Percentiles rank a stretch among this genome's conserved stretches.
These are phyloP conservation scores for Fonsecaea nubica DNA, from an alignment of 2,329 filamentous ascomycete genomes.

Conservation along the genomic window DNA sequence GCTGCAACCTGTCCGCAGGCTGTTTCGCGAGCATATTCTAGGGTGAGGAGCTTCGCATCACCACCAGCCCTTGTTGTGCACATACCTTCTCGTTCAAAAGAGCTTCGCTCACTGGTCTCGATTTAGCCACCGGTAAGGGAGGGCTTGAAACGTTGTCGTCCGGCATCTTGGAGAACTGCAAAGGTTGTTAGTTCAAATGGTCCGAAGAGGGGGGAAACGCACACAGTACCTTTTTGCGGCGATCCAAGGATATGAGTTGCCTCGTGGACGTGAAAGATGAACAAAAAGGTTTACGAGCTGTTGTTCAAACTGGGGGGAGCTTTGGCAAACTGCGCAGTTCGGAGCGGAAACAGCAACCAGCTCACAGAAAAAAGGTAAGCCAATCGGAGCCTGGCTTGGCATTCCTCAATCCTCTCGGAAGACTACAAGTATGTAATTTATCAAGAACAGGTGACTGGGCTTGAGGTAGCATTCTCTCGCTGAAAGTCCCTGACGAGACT, in stretches of 20 bases:
- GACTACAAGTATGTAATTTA: too few relatives aligned
- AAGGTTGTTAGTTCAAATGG: neutral
- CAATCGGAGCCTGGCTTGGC: conserved; percentile 27
- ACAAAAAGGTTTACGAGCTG: conserved; percentile 10
- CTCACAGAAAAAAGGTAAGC: conserved; percentile 17
- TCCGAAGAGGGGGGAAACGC: neutral
- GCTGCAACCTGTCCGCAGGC: neutral
- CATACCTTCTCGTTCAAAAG: conserved; percentile 98
- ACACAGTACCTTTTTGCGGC: conserved; percentile 12
- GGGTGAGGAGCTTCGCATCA: neutral
- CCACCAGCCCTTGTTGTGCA: neutral
- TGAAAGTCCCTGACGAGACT: too few relatives aligned
- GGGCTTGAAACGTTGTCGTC: conserved; percentile 63
- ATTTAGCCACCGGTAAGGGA: conserved; percentile 71
- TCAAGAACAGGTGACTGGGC: too few relatives aligned
- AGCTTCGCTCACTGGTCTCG: conserved; percentile 90
- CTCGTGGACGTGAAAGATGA: neutral
- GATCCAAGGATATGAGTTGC: conserved; percentile 1
- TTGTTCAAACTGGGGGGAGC: conserved; percentile 7
- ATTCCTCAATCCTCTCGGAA: neutral
- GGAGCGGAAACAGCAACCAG: conserved; percentile 8
- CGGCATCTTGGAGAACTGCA: conserved; percentile 57
- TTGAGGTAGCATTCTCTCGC: too few relatives aligned
- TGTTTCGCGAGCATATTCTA: neutral
- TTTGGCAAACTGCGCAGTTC: conserved; percentile 10